A percentile compares a stretch with the other conserved stretches of the same genome.
These are phyloP conservation scores for Eleusine coracana DNA, from an alignment of 176 grass and related monocot species.

Conservation along the genomic window DNA sequence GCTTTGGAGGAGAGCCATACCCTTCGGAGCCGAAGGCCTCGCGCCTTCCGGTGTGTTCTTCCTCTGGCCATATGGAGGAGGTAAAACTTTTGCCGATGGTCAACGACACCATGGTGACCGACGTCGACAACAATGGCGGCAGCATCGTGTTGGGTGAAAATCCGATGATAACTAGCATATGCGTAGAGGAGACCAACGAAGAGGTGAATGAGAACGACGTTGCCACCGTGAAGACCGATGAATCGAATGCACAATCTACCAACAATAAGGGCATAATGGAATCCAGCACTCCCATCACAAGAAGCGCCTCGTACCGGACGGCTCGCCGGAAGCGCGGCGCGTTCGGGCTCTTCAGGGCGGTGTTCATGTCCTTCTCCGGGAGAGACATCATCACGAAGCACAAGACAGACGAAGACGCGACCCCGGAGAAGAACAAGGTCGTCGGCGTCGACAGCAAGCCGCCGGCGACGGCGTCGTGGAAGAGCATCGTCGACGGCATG, in stretches of 20 bases:
- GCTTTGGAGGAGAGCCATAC: not conserved
- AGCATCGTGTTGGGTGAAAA: not conserved
- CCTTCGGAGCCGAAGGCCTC: not conserved
- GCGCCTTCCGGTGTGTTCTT: not conserved
- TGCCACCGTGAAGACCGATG: not conserved
- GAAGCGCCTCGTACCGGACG: not conserved
- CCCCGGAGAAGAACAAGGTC: not conserved
- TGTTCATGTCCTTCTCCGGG: conserved; percentile 11
- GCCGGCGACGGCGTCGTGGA: conserved; percentile 36
- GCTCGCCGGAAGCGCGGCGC: conserved; percentile 34
- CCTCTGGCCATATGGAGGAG: not conserved
- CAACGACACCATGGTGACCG: too few relatives aligned
- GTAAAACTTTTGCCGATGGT: not conserved
- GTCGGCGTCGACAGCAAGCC: too few relatives aligned
- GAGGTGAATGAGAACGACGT: not conserved
- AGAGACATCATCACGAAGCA: conserved; percentile 12
- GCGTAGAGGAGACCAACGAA: not conserved
- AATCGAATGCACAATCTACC: not conserved
- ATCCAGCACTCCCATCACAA: not conserved
- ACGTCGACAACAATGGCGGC: too few relatives aligned
- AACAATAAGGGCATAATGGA: not conserved
- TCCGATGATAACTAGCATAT: not conserved
- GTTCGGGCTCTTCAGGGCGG: conserved; percentile 36
- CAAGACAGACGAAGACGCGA: not conserved
- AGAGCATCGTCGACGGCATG: conserved; percentile 51